These are phyloP conservation scores for Isabelozyma heimii DNA, from an alignment of 805 yeast genomes.

Conservation along the genomic window DNA sequence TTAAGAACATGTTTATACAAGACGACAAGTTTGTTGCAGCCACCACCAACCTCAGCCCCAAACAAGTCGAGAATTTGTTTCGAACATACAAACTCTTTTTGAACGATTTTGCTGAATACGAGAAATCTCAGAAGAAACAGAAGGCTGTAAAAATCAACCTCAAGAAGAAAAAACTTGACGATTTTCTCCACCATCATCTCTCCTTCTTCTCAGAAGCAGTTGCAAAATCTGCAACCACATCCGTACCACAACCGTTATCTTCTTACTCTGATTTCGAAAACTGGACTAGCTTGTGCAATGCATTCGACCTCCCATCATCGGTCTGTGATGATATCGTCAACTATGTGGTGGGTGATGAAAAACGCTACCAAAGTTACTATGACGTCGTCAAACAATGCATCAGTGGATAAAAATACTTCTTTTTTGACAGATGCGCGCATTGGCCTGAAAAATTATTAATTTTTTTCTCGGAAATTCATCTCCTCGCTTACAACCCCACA, in stretches of 20 bases:
- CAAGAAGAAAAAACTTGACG: conserved; percentile 24
- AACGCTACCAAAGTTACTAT: conserved; percentile 27
- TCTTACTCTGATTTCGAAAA: conserved; percentile 13
- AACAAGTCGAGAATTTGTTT: conserved; percentile 21
- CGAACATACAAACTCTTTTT: conserved; percentile 25
- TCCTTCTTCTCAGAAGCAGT: neutral
- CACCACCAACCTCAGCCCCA: conserved; percentile 7
- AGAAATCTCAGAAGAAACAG: conserved; percentile 18
- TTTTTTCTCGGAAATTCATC: neutral
- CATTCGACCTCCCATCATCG: conserved; percentile 11
- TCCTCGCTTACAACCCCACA: neutral
- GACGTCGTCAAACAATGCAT: neutral
- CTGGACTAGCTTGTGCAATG: conserved; percentile 29
- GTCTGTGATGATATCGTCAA: conserved; percentile 27
- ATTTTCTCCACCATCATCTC: conserved; percentile 12
- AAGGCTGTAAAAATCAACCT: conserved; percentile 18
- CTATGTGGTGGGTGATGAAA: conserved; percentile 40
- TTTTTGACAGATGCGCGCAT: neutral
- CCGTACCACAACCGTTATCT: neutral
- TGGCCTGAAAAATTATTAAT: neutral
- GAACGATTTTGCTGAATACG: conserved; percentile 25
- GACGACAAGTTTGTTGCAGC: conserved; percentile 7
- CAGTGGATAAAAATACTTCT: too few relatives aligned
- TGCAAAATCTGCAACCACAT: conserved; percentile 1
- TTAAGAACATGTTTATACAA: conserved; percentile 14